Evolutionary conservation across 129 eudicot genomes (phyloP), one percentile per base, ranked within the genome.

Genomic region (Solidago caesia): DNA sequence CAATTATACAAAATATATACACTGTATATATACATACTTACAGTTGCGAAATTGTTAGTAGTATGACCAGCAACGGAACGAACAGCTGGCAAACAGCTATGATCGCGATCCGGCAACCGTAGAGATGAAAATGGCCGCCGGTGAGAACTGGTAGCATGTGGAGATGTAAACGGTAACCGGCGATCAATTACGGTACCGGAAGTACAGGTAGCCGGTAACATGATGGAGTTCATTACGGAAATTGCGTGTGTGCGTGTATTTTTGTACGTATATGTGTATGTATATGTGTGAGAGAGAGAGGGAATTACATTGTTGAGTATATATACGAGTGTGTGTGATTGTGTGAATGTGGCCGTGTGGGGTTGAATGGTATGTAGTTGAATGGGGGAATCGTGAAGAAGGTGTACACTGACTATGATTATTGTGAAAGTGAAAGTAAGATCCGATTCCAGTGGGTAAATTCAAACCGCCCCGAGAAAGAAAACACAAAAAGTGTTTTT

Each of bases 81-180:
- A 80, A 80, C 44, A 11, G 72, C 67, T 6, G 79, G 16, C 79
- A 66, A 66, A 33, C 69, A 69, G 27, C 64, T 70, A 61, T 62
- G 67, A 75, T 80, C 76, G 67, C 76, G 72, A 52, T 61, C 75
- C 6, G 84, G 67, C 56, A 73, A 79, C 41, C 78, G 69, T 66
- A 44, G 69, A 8, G 52, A 73, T 9, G 13, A n/a, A 65, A 66
- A 33, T 6, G 25, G 58, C 7, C 47, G 25, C 51, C 65, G 67
- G 51, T 10, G 26, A 64, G 56, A 45, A 7, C 10, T 47, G n/a
- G 41, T 39, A 58, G 75, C 4, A 2, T 39, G 70, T 73, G 79
- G 67, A 11, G 75, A 65, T n/a, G 83, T 3, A 67, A 2, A 79
- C 78, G 79, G 83, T 73, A 48, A 12, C 33, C 60, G 45, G 2